phyloP scores from a whole-genome alignment of 2,329 filamentous ascomycete genomes.

The Fusarium ambrosium region DNA sequence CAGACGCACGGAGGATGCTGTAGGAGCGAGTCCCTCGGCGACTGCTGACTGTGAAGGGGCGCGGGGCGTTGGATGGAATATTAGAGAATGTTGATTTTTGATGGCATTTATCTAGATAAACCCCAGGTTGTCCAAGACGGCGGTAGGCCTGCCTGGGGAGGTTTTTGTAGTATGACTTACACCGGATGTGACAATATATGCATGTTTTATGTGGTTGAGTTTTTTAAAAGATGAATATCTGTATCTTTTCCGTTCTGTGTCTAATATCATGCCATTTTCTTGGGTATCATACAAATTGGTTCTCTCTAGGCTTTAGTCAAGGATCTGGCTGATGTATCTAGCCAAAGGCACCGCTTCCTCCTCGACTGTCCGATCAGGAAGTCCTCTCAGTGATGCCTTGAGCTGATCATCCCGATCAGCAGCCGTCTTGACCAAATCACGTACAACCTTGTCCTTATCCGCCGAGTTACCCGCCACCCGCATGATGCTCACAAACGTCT shows the following conservation, averaged over 20 bases:
- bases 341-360: conserved; percentile 65
- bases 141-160: conserved; percentile 27
- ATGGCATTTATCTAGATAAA: conserved; percentile 43
- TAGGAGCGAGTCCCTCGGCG: conserved; percentile 37
- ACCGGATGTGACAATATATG: conserved; percentile 41
- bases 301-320: conserved; percentile 38
- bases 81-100: conserved; percentile 46
- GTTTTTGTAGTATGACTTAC: conserved; percentile 42
- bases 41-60: conserved; percentile 29
- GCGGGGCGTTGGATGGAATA: conserved; percentile 49
- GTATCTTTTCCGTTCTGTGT: background rate
- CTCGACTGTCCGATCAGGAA: conserved; percentile 64
- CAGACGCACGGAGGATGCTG: conserved; percentile 54
- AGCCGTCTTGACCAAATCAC: conserved; percentile 59
- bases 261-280: background rate
- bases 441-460: conserved; percentile 54
- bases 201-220: conserved; percentile 20
- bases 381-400: conserved; percentile 52
- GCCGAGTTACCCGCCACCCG: conserved; percentile 54
- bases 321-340: conserved; percentile 59
- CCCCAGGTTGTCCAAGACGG: conserved; percentile 22
- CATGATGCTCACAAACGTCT: conserved; percentile 64
- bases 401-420: conserved; percentile 56
- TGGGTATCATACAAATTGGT: conserved; percentile 26
- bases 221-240: background rate